Conservation (phyloP, 495 filamentous ascomycete genomes). For the Apodospora peruviana region DNA sequence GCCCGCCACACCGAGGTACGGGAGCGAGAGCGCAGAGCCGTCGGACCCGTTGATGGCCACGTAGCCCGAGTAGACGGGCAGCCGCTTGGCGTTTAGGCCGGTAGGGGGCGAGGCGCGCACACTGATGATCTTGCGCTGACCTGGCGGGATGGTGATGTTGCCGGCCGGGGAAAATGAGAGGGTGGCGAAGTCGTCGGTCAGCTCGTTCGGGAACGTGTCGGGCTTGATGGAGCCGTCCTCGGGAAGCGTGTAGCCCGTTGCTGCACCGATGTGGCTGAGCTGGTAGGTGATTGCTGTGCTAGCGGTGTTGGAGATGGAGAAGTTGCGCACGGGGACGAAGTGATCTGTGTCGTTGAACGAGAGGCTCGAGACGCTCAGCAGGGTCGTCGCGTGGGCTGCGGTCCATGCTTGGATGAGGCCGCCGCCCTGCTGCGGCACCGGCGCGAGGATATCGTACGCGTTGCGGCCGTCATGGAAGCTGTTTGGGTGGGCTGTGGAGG, state of each 20-base stretch:
- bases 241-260: slow-evolving; percentile 40
- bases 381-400: slow-evolving; percentile 47
- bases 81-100: slow-evolving; percentile 30
- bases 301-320: slow-evolving; percentile 50
- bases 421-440: slow-evolving; percentile 52
- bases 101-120: slow-evolving; percentile 39
- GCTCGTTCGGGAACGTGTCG: slow-evolving; percentile 33
- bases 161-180: slow-evolving; percentile 22
- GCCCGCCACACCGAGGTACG: slow-evolving; percentile 47
- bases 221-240: slow-evolving; percentile 21
- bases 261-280: slow-evolving; percentile 36
- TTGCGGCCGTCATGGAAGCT: slow-evolving; percentile 41
- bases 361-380: slow-evolving; percentile 47
- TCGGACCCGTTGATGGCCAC: slow-evolving; percentile 45
- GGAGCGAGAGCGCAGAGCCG: slow-evolving; percentile 41
- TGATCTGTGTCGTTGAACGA: slow-evolving; percentile 55
- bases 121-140: slow-evolving; percentile 31
- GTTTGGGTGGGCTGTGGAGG: slow-evolving; percentile 37
- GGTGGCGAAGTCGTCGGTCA: slow-evolving; percentile 30
- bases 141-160: slow-evolving; percentile 30
- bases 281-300: slow-evolving; percentile 38
- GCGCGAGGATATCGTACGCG: slow-evolving; percentile 38
- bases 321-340: slow-evolving; percentile 39
- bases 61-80: slow-evolving; percentile 51
- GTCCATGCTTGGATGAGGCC: slow-evolving; percentile 54